Percentiles rank a stretch among this genome's conserved stretches.
These are phyloP conservation scores for Kernera saxatilis DNA, from an alignment of 345 rosid species.

Conservation along the genomic window DNA sequence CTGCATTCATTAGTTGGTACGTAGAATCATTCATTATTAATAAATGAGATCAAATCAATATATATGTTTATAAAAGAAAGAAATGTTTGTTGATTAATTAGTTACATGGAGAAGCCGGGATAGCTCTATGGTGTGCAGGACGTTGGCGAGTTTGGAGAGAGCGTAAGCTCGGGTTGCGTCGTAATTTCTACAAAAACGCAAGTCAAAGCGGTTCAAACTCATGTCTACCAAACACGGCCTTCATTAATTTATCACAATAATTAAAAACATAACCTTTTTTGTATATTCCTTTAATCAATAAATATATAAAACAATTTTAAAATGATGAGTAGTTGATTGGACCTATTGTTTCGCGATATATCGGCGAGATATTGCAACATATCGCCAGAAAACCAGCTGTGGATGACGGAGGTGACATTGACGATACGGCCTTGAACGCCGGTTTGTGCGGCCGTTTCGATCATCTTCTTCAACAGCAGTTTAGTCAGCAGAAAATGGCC, in stretches of 20 bases:
- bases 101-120: slow-evolving; percentile 47
- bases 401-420: slow-evolving; percentile 77
- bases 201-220: not conserved
- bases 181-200: slow-evolving; percentile 45
- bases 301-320: too few species aligned
- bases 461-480: slow-evolving; percentile 57
- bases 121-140: slow-evolving; percentile 78
- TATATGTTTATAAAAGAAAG: too few species aligned
- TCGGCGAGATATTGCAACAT: slow-evolving; percentile 56
- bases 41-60: not conserved
- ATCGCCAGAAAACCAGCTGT: slow-evolving; percentile 84
- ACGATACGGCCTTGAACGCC: slow-evolving; percentile 77
- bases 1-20: slow-evolving; percentile 36
- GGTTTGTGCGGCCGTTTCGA: slow-evolving; percentile 53
- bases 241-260: too few species aligned
- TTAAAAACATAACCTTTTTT: too few species aligned
- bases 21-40: too few species aligned
- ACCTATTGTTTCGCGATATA: slow-evolving; percentile 66
- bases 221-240: not conserved
- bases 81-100: not conserved
- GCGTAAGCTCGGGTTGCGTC: slow-evolving; percentile 94
- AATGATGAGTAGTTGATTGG: too few species aligned
- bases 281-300: too few species aligned
- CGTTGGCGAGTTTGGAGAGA: slow-evolving; percentile 91
- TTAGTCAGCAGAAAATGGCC: slow-evolving; percentile 88